A percentile compares a stretch with the other conserved stretches of the same genome.
phyloP scores from a whole-genome alignment of 75 land plant genomes.

The Sequoiadendron giganteum region DNA sequence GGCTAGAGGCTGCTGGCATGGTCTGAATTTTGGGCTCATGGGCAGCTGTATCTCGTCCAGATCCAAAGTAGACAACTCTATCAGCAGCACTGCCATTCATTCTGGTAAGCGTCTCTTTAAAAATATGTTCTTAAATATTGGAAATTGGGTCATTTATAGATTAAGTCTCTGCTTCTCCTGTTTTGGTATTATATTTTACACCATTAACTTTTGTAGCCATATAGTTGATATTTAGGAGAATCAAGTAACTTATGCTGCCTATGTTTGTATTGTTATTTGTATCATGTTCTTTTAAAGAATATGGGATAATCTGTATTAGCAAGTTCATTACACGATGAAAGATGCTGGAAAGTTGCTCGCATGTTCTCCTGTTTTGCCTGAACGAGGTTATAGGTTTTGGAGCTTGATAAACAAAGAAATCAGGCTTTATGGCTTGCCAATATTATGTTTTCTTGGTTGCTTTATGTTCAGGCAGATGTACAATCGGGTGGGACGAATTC shows the following conservation, averaged over 20 bases:
- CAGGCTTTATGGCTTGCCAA: neutral
- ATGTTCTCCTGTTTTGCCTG: neutral
- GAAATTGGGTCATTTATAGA: neutral
- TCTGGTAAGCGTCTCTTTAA: constrained; percentile 26
- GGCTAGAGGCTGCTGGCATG: constrained; percentile 46
- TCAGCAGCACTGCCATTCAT: constrained; percentile 38
- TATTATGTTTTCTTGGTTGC: neutral
- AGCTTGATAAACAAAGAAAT: neutral
- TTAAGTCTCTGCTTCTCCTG: neutral
- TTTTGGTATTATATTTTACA: neutral
- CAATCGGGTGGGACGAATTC: neutral
- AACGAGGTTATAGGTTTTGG: neutral
- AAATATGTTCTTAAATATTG: neutral
- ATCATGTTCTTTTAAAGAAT: neutral
- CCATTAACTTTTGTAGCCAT: neutral
- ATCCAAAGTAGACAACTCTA: constrained; percentile 50
- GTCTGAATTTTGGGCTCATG: constrained; percentile 39
- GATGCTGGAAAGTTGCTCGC: neutral
- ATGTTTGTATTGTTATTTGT: neutral
- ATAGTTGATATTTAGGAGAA: neutral
- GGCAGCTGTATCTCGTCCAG: constrained; percentile 49
- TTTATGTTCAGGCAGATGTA: neutral
- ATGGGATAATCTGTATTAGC: neutral
- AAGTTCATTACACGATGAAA: neutral
- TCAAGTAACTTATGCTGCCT: neutral